A percentile compares a stretch with the other conserved stretches of the same genome.
Conservation (phyloP, 495 filamentous ascomycete species). For the Parathielavia appendiculata region DNA sequence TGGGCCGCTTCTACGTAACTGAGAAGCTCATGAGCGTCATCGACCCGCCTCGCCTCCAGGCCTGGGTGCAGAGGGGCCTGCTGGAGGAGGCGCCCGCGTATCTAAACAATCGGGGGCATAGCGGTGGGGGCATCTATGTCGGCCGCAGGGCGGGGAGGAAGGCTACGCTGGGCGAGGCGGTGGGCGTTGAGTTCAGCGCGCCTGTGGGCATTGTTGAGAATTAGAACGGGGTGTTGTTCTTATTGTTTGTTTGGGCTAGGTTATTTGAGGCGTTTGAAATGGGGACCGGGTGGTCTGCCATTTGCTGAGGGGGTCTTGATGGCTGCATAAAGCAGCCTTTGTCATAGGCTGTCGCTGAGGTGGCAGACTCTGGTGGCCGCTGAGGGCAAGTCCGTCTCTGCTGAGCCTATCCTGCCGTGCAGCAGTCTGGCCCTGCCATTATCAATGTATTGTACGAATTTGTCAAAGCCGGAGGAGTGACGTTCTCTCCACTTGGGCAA, state of each 20-base stretch:
- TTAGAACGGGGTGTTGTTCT: background rate
- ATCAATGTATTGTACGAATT: no score
- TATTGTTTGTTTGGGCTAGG: background rate
- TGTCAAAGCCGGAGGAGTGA: no score
- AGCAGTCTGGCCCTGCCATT: no score
- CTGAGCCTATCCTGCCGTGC: no score
- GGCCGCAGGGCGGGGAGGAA: constrained; percentile 13
- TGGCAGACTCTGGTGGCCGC: no score
- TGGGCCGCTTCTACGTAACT: constrained; percentile 44
- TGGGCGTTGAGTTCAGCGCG: constrained; percentile 17
- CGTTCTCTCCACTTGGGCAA: no score
- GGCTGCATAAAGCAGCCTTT: background rate
- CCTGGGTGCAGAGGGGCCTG: constrained; percentile 21
- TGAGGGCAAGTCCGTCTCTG: no score
- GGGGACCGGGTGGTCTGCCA: background rate
- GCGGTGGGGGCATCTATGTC: constrained; percentile 15
- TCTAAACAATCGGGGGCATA: constrained; percentile 40
- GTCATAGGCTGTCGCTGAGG: background rate
- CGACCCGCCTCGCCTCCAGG: constrained; percentile 23
- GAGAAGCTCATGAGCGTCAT: constrained; percentile 35
- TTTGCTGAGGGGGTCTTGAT: background rate
- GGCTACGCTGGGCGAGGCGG: constrained; percentile 22
- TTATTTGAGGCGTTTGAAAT: background rate
- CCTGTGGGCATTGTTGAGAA: constrained; percentile 29
- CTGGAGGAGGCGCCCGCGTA: constrained; percentile 34